These are phyloP conservation scores for Clonostachys solani DNA, from an alignment of 2,329 filamentous ascomycete species.

Conservation along the genomic window DNA sequence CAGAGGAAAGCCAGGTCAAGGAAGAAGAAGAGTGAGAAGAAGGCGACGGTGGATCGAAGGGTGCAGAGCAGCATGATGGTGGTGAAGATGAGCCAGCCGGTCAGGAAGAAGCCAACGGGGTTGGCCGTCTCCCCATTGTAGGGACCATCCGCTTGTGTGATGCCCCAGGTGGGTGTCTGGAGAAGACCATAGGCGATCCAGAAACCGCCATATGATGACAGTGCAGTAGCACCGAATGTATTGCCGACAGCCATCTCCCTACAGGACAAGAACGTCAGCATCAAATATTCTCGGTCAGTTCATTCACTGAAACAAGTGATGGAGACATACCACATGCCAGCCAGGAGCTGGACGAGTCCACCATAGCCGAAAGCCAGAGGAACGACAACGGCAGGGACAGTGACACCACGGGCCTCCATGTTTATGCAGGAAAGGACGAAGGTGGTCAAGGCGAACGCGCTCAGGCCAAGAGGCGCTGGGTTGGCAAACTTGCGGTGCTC, in stretches of 20 bases:
- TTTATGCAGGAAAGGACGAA: constrained; percentile 77
- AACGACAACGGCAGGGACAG: constrained; percentile 61
- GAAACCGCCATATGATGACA: constrained; percentile 81
- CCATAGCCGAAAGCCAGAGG: constrained; percentile 71
- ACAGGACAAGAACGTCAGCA: background rate
- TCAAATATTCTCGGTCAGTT: background rate
- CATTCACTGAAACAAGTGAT: background rate
- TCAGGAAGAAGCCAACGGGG: constrained; percentile 70
- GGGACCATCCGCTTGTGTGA: constrained; percentile 38
- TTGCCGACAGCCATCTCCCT: constrained; percentile 88
- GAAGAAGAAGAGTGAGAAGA: constrained; percentile 73
- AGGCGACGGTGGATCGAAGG: constrained; percentile 71
- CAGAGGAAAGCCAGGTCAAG: constrained; percentile 74
- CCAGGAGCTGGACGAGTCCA: constrained; percentile 72
- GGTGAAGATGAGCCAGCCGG: constrained; percentile 84
- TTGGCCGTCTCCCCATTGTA: constrained; percentile 44
- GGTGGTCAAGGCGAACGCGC: constrained; percentile 77
- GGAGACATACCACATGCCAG: constrained; percentile 76
- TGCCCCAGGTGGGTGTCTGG: constrained; percentile 61
- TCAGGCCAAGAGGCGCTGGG: constrained; percentile 72
- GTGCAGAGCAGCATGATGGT: constrained; percentile 70
- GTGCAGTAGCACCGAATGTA: constrained; percentile 78
- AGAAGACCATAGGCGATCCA: constrained; percentile 76
- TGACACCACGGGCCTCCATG: constrained; percentile 57
- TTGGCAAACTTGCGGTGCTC: constrained; percentile 74